Conservation (phyloP, 768 basidiomycete species). For the Lactarius quietus region DNA sequence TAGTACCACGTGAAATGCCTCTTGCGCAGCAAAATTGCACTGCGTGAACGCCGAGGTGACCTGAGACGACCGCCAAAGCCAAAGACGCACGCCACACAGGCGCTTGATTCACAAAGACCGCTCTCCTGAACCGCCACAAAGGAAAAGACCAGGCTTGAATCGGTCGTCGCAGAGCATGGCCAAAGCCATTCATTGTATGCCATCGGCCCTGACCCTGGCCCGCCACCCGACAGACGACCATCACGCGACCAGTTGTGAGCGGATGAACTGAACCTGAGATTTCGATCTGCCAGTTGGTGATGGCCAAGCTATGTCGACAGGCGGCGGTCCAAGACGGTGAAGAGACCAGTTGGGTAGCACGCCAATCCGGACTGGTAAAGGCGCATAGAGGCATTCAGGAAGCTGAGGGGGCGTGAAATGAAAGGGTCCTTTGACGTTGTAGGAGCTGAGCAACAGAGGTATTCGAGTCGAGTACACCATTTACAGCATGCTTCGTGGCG, state of each 20-base stretch:
- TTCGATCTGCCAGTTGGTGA: not conserved
- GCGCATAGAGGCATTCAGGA: not conserved
- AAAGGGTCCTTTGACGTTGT: not conserved
- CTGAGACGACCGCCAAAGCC: not conserved
- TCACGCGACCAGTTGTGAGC: not conserved
- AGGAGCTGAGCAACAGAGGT: too few species aligned
- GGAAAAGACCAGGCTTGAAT: not conserved
- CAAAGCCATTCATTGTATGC: not conserved
- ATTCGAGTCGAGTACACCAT: not conserved
- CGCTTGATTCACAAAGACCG: not conserved
- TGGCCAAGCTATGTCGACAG: not conserved
- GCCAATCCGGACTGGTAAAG: not conserved
- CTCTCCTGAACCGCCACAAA: not conserved
- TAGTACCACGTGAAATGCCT: too few species aligned
- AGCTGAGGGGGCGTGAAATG: not conserved
- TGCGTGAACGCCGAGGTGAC: not conserved
- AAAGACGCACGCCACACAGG: not conserved
- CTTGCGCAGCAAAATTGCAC: not conserved
- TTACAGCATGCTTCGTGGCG: not conserved
- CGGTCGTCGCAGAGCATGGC: not conserved
- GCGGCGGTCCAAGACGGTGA: not conserved
- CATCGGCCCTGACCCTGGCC: not conserved
- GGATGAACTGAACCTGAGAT: not conserved
- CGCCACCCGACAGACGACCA: not conserved
- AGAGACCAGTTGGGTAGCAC: not conserved